Evolutionary conservation across 495 filamentous ascomycete genomes (phyloP), one percentile per base, ranked within the genome.

Genomic region (Sphaerosporella brunnea): DNA sequence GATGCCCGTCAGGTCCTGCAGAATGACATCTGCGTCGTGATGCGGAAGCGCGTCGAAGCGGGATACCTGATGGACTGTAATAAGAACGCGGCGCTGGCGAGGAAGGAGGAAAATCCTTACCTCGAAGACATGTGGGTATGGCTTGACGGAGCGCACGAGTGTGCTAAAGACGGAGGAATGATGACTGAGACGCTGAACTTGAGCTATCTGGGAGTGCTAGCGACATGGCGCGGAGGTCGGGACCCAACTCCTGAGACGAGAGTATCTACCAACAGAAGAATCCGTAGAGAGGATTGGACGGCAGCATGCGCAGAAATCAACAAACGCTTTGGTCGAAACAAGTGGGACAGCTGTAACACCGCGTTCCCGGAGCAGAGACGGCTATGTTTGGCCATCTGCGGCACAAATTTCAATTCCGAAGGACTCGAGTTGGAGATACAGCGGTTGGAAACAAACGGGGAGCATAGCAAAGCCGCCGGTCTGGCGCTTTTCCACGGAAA

Each of bases 381-480:
- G 53, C 69, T 85, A 11, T 88, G 80, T 57, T 74, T 93, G 3
- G 72, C 78, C 38, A 77, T 90, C 38, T 90, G 82, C 52, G 78
- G 78, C 11, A 81, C 83, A 63, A 72, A 80, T 37, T 67, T 73
- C 2, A 65, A 75, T 34, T 53, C 53, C 15, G 65, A 74, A 21
- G 70, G 79, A 25, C 64, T 84, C 0, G 75, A 85, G 47, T 18
- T 20, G 3, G 55, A 59, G 15, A 32, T 46, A 36, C 43, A 19
- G 43, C 25, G 43, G 28, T 64, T 85, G 0, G 73, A 76, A 51
- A 47, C 62, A 3, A 56, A 74, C 15, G 75, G 73, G 0, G 73
- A 80, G 56, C 73, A 84, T 59, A 92, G 86, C 24, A 87, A 85
- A 68, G 81, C 80, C 13, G 80, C 84, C 32, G 80, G 79, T 2